Conservation (phyloP, 163 green algal genomes). For the Trebouxiophyceae sp. region DNA sequence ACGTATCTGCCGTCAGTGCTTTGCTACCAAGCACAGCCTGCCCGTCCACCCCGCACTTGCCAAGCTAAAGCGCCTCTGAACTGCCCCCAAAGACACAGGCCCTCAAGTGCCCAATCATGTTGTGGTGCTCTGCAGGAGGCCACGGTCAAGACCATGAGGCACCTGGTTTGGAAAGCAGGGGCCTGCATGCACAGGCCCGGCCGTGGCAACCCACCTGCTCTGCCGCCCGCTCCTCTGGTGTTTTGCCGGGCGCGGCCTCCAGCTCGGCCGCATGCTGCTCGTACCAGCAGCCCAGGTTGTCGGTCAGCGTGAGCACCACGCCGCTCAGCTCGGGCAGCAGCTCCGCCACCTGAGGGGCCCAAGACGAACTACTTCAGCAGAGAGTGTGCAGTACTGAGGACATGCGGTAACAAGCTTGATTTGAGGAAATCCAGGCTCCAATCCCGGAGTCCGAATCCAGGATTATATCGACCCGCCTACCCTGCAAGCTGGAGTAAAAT, state of each 20-base stretch:
- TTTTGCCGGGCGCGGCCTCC: not conserved
- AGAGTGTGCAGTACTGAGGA: too few species aligned
- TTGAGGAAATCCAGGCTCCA: too few species aligned
- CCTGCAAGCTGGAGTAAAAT: too few species aligned
- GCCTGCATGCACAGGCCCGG: too few species aligned
- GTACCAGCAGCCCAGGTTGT: slow-evolving; percentile 7
- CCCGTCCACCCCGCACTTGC: not conserved
- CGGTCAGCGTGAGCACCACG: slow-evolving; percentile 1
- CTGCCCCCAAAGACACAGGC: not conserved
- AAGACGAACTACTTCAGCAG: too few species aligned
- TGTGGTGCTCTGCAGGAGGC: not conserved
- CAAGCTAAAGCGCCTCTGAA: not conserved
- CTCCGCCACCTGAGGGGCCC: slow-evolving; percentile 9
- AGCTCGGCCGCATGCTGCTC: slow-evolving; percentile 7
- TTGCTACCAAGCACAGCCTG: too few species aligned
- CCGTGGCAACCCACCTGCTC: slow-evolving; percentile 6
- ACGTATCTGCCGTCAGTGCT: not conserved
- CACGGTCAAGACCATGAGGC: too few species aligned
- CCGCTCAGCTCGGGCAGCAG: slow-evolving; percentile 6
- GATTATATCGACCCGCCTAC: too few species aligned
- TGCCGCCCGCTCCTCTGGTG: slow-evolving; percentile 1
- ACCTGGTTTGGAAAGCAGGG: too few species aligned
- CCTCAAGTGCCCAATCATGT: not conserved
- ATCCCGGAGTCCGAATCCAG: too few species aligned
- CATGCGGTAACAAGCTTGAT: too few species aligned